Percentiles rank a stretch among this genome's conserved stretches.
These are phyloP conservation scores for Fusarium annulatum DNA, from an alignment of 2,329 filamentous ascomycete genomes.

Conservation along the genomic window DNA sequence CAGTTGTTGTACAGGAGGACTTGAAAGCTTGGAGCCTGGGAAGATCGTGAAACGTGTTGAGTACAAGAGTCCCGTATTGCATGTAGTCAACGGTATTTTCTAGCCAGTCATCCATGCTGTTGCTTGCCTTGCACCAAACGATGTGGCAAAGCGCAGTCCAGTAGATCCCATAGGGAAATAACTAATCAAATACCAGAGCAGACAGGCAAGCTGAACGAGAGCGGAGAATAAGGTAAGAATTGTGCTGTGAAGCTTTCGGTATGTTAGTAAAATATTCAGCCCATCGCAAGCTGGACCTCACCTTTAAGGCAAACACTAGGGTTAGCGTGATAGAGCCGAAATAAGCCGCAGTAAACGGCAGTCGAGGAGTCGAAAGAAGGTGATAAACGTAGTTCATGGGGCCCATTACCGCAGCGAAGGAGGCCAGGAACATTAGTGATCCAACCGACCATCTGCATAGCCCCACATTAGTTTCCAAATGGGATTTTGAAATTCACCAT, in stretches of 20 bases:
- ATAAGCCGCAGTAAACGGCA: slow-evolving; percentile 94
- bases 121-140: slow-evolving; percentile 85
- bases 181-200: slow-evolving; percentile 94
- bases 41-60: not conserved
- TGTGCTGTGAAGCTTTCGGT: slow-evolving; percentile 78
- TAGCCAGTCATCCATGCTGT: slow-evolving; percentile 88
- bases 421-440: slow-evolving; percentile 87
- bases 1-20: slow-evolving; percentile 7
- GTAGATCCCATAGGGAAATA: slow-evolving; percentile 98
- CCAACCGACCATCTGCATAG: slow-evolving; percentile 88
- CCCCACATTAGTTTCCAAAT: slow-evolving; percentile 42
- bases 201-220: slow-evolving; percentile 82
- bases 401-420: slow-evolving; percentile 95
- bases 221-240: slow-evolving; percentile 87
- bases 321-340: slow-evolving; percentile 93
- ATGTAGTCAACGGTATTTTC: not conserved
- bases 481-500: slow-evolving; percentile 30
- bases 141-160: slow-evolving; percentile 85
- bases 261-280: slow-evolving; percentile 18
- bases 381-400: slow-evolving; percentile 85
- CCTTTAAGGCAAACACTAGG: slow-evolving; percentile 90
- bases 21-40: not conserved
- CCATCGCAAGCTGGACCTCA: slow-evolving; percentile 64
- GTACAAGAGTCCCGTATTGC: not conserved
- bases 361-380: slow-evolving; percentile 81